Percentiles rank a stretch among this genome's conserved stretches.
Conservation (phyloP, 1,284 basidiomycete species). For the Hymenochaete sp. region DNA sequence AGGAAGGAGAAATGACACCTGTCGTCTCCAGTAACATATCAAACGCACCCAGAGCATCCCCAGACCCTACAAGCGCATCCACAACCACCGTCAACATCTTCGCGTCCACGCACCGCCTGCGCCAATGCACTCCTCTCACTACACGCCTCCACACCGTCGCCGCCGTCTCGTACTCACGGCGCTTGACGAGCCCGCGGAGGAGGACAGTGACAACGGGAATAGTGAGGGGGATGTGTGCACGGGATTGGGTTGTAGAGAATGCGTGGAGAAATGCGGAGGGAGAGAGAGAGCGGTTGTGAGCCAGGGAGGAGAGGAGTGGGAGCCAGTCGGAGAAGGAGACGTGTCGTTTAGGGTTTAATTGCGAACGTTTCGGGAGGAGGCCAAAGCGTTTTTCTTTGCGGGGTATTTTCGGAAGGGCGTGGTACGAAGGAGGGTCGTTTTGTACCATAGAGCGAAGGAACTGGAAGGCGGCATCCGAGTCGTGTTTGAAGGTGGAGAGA, state of each 20-base stretch:
- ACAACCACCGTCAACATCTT: conserved; percentile 43
- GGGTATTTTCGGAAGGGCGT: no score
- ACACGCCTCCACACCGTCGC: conserved; percentile 33
- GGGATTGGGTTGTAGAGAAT: no score
- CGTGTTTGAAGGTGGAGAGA: conserved; percentile 26
- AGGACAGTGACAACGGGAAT: conserved; percentile 40
- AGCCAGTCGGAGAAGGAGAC: no score
- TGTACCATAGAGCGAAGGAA: conserved; percentile 32
- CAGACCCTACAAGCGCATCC: conserved; percentile 38
- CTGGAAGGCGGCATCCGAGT: conserved; percentile 37
- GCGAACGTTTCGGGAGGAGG: no score
- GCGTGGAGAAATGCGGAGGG: no score
- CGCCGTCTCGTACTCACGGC: conserved; percentile 32
- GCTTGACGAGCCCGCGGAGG: conserved; percentile 43
- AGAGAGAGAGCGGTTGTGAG: no score
- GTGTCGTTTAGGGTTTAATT: no score
- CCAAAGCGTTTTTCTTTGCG: no score
- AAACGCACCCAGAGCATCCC: conserved; percentile 40
- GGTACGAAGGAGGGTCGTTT: no score
- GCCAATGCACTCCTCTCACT: conserved; percentile 24
- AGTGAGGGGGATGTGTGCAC: conserved; percentile 31
- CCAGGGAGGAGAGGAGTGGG: no score
- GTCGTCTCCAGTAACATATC: conserved; percentile 33
- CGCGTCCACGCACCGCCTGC: conserved; percentile 35
- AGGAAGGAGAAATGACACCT: no score